Evolutionary conservation across 352 stramenopile genomes (phyloP).

Genomic region (Globisporangium emineosum): DNA sequence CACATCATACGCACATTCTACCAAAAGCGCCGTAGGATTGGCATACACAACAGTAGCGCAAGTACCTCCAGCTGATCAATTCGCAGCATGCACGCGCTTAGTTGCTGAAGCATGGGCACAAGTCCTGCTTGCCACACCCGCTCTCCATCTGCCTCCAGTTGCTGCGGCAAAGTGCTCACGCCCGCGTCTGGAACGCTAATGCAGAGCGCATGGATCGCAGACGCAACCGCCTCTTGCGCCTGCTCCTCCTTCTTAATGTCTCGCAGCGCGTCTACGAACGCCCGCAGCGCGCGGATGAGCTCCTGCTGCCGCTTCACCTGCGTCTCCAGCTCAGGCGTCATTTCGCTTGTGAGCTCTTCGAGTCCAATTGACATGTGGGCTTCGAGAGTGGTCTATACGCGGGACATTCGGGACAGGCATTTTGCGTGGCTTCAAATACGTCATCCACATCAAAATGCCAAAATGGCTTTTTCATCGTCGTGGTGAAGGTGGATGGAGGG

Average conservation of each 20-base stretch:
- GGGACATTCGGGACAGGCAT: constrained; percentile 13
- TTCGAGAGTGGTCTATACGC: constrained; percentile 13
- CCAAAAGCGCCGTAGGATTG: background rate
- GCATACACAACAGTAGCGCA: background rate
- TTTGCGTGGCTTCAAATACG: constrained; percentile 4
- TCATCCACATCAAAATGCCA: background rate
- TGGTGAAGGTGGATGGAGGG: background rate
- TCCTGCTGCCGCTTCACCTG: constrained; percentile 47
- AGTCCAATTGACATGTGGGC: background rate
- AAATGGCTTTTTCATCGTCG: background rate
- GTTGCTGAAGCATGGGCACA: constrained; percentile 37
- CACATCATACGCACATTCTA: background rate
- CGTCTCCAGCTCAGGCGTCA: constrained; percentile 15
- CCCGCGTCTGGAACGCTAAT: background rate
- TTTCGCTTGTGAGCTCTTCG: constrained; percentile 3
- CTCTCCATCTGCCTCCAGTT: constrained; percentile 8
- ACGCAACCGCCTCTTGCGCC: constrained; percentile 20
- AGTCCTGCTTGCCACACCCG: constrained; percentile 31
- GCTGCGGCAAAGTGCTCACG: background rate
- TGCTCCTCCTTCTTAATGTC: constrained; percentile 37
- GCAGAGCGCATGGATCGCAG: constrained; percentile 37
- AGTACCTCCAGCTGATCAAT: constrained; percentile 11
- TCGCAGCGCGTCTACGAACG: constrained; percentile 67
- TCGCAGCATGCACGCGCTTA: constrained; percentile 41
- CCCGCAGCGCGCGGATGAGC: constrained; percentile 50